Evolutionary conservation across 2,329 filamentous ascomycete genomes (phyloP), one percentile per base, ranked within the genome.

Genomic region (Calonectria naviculata): DNA sequence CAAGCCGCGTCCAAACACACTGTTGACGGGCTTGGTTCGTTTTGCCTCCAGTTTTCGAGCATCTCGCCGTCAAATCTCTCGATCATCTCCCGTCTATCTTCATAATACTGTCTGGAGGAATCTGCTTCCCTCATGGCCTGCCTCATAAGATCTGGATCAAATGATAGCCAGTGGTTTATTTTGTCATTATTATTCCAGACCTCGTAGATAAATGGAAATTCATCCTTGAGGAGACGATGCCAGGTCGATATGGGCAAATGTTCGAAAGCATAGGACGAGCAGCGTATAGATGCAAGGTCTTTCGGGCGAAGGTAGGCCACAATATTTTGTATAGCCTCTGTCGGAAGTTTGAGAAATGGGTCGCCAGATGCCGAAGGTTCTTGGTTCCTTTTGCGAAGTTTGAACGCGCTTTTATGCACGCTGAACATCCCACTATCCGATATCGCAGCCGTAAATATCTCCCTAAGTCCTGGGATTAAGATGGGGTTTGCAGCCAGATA

Each of bases 401-500:
- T 3, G 9, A 60, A 60, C 17, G 54, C n/a, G 21, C 54, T 42
- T 6, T 41, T n/a, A 15, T 60, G 54, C n/a, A 19, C 21, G 54
- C 19, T 60, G n/a, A 41, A 41, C 3, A 4, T 24, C 17, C 8
- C 10, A 15, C 26, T 24, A n/a, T 15, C 38, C 9, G 34, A 60
- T 4, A 41, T 26, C 10, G 54, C 21, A 6, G 54, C 34, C 9
- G 36, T 21, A 34, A 31, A 60, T 15, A 60, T 60, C 5, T 60
- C 54, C 21, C 24, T 38, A 12, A 60, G 38, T 4, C 24, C 34
- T 10, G 54, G 34, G 34, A 60, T 42, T 7, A 60, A 60, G n/a
- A 60, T 60, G n/a, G 54, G 54, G n/a, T 60, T 60, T 10, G 54
- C 54, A 42, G 34, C 54, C n/a, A 60, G 6, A 17, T 60, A 60